phyloP scores from a whole-genome alignment of 306 rosid genomes.

The Macrotyloma uniflorum region DNA sequence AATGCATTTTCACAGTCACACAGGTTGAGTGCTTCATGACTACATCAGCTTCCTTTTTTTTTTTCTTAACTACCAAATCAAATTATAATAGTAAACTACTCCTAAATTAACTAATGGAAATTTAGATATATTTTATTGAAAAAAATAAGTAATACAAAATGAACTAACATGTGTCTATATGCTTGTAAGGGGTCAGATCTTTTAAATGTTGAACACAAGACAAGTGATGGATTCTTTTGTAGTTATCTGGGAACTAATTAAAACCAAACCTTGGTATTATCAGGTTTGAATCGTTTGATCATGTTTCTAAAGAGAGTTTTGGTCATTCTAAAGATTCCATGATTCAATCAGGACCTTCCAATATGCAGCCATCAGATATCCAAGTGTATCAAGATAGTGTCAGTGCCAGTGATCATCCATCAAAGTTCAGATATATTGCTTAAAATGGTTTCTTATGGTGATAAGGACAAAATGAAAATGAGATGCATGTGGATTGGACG shows the following conservation, averaged over 20 bases:
- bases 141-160: neutral
- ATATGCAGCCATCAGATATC: neutral
- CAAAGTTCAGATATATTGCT: neutral
- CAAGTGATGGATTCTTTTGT: neutral
- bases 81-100: neutral
- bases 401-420: neutral
- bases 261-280: too few relatives aligned
- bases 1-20: neutral
- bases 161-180: neutral
- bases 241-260: too few relatives aligned
- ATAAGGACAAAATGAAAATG: neutral
- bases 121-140: neutral
- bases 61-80: neutral
- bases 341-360: neutral
- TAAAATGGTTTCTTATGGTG: neutral
- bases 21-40: neutral
- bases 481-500: neutral
- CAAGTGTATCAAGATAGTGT: neutral
- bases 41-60: neutral
- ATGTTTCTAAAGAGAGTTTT: neutral
- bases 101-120: neutral
- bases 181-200: neutral
- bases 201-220: neutral
- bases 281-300: neutral
- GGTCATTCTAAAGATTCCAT: neutral